phyloP scores from a whole-genome alignment of 1,139 yeast species.

The Hemisphaericaspora lyxosophila region DNA sequence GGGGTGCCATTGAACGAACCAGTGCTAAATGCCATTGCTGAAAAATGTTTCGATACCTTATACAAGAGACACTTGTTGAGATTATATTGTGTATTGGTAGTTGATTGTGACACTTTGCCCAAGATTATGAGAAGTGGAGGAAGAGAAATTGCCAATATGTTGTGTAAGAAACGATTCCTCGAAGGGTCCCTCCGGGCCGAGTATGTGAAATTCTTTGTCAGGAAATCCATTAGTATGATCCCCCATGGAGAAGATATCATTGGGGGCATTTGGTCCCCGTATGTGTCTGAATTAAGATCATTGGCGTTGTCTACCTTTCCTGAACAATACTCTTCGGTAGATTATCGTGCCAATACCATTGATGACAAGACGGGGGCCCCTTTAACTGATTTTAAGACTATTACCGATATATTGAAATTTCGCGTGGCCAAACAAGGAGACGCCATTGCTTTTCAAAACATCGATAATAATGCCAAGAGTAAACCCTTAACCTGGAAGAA shows the following conservation, averaged over 20 bases:
- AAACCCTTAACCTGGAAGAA: slow-evolving; percentile 79
- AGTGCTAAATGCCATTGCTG: slow-evolving; percentile 70
- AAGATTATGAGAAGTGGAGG: slow-evolving; percentile 82
- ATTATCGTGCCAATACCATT: slow-evolving; percentile 66
- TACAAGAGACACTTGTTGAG: slow-evolving; percentile 72
- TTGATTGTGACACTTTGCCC: slow-evolving; percentile 81
- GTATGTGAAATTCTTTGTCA: slow-evolving; percentile 77
- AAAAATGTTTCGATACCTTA: slow-evolving; percentile 68
- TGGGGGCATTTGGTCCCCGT: slow-evolving; percentile 86
- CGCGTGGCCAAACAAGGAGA: slow-evolving; percentile 76
- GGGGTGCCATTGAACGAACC: slow-evolving; percentile 53
- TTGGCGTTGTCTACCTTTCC: slow-evolving; percentile 44
- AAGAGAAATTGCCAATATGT: slow-evolving; percentile 88
- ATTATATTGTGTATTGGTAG: slow-evolving; percentile 77
- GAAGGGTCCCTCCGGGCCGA: slow-evolving; percentile 76
- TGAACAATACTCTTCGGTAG: slow-evolving; percentile 70
- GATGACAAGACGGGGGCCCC: slow-evolving; percentile 80
- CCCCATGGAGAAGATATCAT: slow-evolving; percentile 77
- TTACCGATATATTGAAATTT: slow-evolving; percentile 75
- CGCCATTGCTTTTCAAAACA: slow-evolving; percentile 73
- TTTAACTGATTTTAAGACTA: slow-evolving; percentile 68
- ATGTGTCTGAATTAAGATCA: slow-evolving; percentile 59
- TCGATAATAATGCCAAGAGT: slow-evolving; percentile 52
- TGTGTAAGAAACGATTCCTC: slow-evolving; percentile 78
- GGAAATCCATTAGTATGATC: slow-evolving; percentile 63